These are phyloP conservation scores for Populus hybrid DNA, from an alignment of 441 rosid species.

Conservation along the genomic window DNA sequence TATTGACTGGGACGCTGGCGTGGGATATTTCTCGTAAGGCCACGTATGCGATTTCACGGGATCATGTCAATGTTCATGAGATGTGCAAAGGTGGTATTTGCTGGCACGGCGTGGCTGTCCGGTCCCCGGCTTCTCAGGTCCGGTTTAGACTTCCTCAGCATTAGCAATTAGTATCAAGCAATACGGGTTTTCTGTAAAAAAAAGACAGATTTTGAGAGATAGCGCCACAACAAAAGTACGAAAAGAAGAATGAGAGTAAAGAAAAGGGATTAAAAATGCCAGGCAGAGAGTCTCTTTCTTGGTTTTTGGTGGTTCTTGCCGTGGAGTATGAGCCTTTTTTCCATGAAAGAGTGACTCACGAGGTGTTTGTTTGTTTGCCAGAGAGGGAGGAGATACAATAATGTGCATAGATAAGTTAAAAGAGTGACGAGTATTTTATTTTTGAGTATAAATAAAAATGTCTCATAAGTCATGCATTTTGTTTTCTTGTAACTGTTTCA, in stretches of 20 bases:
- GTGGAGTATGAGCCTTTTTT: background rate
- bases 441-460: background rate
- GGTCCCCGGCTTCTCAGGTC: slow-evolving; percentile 92
- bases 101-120: slow-evolving; percentile 96
- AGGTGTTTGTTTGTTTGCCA: slow-evolving; percentile 24
- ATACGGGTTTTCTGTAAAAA: slow-evolving; percentile 20
- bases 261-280: background rate
- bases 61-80: slow-evolving; percentile 44
- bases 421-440: background rate
- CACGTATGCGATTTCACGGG: slow-evolving; percentile 48
- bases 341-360: background rate
- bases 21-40: slow-evolving; percentile 95
- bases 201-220: background rate
- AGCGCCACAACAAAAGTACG: background rate
- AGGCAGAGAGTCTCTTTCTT: background rate
- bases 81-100: slow-evolving; percentile 94
- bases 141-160: slow-evolving; percentile 76
- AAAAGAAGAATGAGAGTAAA: background rate
- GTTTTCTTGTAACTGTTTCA: slow-evolving; percentile 3
- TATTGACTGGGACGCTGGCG: slow-evolving; percentile 66
- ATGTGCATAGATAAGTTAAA: background rate
- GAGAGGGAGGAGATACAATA: slow-evolving; percentile 16
- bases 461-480: background rate
- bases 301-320: background rate
- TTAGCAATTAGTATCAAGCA: slow-evolving; percentile 25